phyloP scores from a whole-genome alignment of 208 protist genomes.

The Angomonas ambiguus region DNA sequence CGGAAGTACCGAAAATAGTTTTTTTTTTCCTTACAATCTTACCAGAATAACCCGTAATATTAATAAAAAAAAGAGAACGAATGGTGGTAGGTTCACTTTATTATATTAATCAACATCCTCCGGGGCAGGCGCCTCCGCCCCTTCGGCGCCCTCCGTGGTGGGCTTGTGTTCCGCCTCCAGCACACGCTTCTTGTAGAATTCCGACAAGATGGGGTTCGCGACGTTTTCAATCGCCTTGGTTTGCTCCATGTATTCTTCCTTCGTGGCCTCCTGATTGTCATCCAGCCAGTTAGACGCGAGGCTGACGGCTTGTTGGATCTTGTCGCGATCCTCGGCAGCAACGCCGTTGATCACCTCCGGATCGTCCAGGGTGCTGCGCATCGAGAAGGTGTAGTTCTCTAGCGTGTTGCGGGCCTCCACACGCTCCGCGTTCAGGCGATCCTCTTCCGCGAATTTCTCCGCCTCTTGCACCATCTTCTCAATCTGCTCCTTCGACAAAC shows the following conservation, averaged over 20 bases:
- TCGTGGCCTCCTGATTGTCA: conserved; percentile 91
- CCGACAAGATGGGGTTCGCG: conserved; percentile 93
- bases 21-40: neutral
- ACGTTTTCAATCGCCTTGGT: conserved; percentile 91
- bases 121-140: conserved; percentile 25
- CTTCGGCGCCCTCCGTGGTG: conserved; percentile 28
- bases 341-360: conserved; percentile 92
- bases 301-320: conserved; percentile 82
- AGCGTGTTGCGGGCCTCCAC: conserved; percentile 92
- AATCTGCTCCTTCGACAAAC: conserved; percentile 92
- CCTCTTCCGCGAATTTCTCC: conserved; percentile 88
- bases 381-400: conserved; percentile 94
- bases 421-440: conserved; percentile 72
- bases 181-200: conserved; percentile 19
- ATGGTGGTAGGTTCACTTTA: neutral
- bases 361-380: conserved; percentile 93
- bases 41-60: no score
- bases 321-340: conserved; percentile 85
- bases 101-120: conserved; percentile 49
- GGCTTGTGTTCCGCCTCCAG: conserved; percentile 25
- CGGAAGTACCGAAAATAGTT: no score
- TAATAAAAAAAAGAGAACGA: conserved; percentile 19
- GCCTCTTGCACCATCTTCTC: conserved; percentile 94
- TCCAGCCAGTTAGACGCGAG: conserved; percentile 95
- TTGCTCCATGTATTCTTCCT: conserved; percentile 91